Conservation (phyloP, 352 stramenopile species). For the Nothophytophthora sp. region DNA sequence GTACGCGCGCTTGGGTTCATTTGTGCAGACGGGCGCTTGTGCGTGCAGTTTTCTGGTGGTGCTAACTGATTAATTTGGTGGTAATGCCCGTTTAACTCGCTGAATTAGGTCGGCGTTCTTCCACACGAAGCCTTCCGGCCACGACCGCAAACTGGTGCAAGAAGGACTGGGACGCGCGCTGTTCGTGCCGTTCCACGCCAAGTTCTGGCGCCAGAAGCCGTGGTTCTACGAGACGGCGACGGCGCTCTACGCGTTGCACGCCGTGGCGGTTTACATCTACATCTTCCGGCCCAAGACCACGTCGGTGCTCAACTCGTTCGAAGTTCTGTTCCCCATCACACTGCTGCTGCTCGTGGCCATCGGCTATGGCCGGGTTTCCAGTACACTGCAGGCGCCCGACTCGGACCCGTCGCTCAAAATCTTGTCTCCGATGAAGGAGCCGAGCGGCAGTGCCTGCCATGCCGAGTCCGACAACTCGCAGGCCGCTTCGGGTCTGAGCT, state of each 20-base stretch:
- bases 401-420: conserved; percentile 59
- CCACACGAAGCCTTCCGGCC: conserved; percentile 81
- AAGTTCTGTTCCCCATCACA: conserved; percentile 61
- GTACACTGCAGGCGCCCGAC: conserved; percentile 63
- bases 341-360: conserved; percentile 67
- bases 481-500: conserved; percentile 43
- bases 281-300: conserved; percentile 44
- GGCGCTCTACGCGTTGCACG: conserved; percentile 60
- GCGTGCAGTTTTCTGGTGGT: conserved; percentile 1
- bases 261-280: conserved; percentile 47
- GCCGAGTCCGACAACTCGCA: conserved; percentile 25
- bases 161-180: conserved; percentile 69
- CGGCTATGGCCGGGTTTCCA: conserved; percentile 78
- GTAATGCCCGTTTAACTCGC: background rate
- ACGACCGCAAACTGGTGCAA: conserved; percentile 81
- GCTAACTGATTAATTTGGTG: conserved; percentile 3
- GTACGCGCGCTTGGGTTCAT: conserved; percentile 17
- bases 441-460: conserved; percentile 8
- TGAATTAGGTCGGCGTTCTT: conserved; percentile 71
- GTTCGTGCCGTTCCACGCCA: conserved; percentile 69
- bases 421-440: conserved; percentile 48
- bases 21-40: background rate
- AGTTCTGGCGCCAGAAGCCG: conserved; percentile 77
- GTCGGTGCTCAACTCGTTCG: conserved; percentile 64
- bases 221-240: conserved; percentile 68